Conservation (phyloP, 108 stramenopile species). For the Conticribra weissflogii region DNA sequence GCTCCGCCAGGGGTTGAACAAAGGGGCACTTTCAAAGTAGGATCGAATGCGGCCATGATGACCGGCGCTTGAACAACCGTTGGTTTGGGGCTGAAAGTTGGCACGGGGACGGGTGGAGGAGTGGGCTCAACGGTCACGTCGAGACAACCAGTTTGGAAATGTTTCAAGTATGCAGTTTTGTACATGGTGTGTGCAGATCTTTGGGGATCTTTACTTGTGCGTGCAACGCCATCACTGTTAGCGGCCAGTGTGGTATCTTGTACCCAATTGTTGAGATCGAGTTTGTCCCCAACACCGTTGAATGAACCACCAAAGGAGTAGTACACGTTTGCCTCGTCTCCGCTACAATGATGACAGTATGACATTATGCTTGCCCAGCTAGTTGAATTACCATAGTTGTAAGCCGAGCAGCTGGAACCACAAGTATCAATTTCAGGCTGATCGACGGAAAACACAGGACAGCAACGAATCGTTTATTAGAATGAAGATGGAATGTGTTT, state of each 20-base stretch:
- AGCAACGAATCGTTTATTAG: neutral
- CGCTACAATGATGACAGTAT: constrained; percentile 10
- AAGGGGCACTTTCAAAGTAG: neutral
- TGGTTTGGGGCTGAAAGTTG: neutral
- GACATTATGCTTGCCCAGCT: constrained; percentile 22
- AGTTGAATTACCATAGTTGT: neutral
- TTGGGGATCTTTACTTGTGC: constrained; percentile 8
- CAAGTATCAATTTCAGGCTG: constrained; percentile 19
- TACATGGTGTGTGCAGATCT: constrained; percentile 16
- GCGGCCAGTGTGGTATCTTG: constrained; percentile 4
- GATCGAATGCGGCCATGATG: neutral
- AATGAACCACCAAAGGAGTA: constrained; percentile 19
- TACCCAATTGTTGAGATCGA: constrained; percentile 18
- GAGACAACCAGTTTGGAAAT: neutral
- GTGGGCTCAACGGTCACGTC: neutral
- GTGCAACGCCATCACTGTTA: constrained; percentile 9
- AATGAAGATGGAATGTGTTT: neutral
- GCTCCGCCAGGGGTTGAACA: neutral
- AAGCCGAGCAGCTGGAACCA: constrained; percentile 7
- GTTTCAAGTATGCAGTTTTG: constrained; percentile 3
- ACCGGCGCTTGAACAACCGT: neutral
- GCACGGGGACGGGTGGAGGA: too few species aligned
- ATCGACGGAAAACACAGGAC: neutral
- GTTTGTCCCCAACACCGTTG: constrained; percentile 1
- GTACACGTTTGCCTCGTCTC: constrained; percentile 6